Evolutionary conservation across 1,284 basidiomycete genomes (phyloP).

Genomic region (Ceratobasidium sp.): DNA sequence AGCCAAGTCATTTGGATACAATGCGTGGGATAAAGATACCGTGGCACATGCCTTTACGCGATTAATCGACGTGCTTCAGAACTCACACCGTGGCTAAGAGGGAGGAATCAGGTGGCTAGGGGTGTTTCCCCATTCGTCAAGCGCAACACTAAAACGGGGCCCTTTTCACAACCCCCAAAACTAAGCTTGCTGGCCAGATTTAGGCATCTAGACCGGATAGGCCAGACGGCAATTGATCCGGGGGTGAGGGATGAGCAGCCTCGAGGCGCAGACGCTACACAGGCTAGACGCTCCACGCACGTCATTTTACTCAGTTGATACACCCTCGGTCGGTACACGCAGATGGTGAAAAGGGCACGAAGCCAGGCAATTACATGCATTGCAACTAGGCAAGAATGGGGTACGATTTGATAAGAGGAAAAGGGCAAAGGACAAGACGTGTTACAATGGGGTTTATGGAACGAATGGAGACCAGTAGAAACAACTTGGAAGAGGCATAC

Average conservation of each 20-base stretch:
- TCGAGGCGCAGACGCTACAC: neutral
- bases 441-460: conserved; percentile 6
- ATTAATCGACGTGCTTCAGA: neutral
- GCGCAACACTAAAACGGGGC: neutral
- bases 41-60: too few relatives aligned
- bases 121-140: neutral
- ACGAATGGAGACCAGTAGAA: conserved; percentile 8
- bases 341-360: neutral
- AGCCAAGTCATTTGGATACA: too few relatives aligned
- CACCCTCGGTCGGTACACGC: neutral
- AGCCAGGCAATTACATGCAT: neutral
- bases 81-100: neutral
- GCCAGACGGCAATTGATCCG: neutral
- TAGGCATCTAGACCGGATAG: too few relatives aligned
- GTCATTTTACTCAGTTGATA: neutral
- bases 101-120: neutral
- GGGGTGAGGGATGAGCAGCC: neutral
- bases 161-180: neutral
- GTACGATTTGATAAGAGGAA: neutral
- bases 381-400: neutral
- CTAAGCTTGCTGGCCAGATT: neutral
- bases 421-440: neutral
- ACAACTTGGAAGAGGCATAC: conserved; percentile 1
- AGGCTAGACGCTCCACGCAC: neutral
- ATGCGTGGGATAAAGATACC: too few relatives aligned